A percentile compares a stretch with the other conserved stretches of the same genome.
Conservation (phyloP, 2,329 filamentous ascomycete species). For the Alternaria panax region DNA sequence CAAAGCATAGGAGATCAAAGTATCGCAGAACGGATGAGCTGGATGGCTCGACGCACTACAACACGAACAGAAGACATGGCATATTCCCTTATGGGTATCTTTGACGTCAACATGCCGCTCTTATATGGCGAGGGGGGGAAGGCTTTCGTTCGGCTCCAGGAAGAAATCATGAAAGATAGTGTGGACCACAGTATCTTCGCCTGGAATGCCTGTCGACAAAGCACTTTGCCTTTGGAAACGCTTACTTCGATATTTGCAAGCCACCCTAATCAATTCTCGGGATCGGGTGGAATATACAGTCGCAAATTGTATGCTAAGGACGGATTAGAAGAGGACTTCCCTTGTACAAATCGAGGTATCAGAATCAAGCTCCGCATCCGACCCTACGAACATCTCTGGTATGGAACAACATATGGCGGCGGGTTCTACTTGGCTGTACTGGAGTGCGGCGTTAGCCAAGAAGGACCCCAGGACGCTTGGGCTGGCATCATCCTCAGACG, state of each 20-base stretch:
- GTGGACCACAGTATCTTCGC: constrained; percentile 24
- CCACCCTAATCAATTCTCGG: background rate
- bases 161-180: constrained; percentile 24
- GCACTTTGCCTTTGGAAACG: too few relatives aligned
- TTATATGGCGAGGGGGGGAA: constrained; percentile 41
- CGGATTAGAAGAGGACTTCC: background rate
- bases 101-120: constrained; percentile 33
- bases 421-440: background rate
- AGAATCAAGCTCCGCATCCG: constrained; percentile 2
- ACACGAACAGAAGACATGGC: constrained; percentile 1
- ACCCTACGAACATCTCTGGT: background rate
- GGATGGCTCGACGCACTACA: background rate
- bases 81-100: background rate
- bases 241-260: constrained; percentile 2
- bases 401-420: background rate
- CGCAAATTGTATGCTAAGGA: background rate
- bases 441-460: background rate
- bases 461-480: too few relatives aligned
- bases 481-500: background rate
- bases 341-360: constrained; percentile 10
- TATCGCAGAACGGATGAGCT: constrained; percentile 1
- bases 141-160: constrained; percentile 31
- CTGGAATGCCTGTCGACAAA: background rate
- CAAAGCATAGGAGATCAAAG: background rate
- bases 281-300: background rate